Percentiles rank a stretch among this genome's conserved stretches.
phyloP scores from a whole-genome alignment of 768 basidiomycete species.

The Suillus brevipes region DNA sequence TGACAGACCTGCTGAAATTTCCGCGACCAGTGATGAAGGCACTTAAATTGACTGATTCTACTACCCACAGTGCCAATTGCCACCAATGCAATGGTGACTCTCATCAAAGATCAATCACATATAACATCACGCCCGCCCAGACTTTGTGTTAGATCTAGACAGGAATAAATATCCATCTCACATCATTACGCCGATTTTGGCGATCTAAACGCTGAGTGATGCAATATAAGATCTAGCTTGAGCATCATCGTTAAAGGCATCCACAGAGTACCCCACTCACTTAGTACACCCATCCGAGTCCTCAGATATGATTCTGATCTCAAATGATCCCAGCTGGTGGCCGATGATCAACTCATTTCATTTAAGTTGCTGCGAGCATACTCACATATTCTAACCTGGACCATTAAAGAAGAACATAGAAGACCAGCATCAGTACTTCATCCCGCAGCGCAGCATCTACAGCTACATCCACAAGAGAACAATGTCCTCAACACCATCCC shows the following conservation, averaged over 20 bases:
- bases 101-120: no score
- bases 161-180: no score
- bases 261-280: background rate
- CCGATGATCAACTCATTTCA: background rate
- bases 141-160: no score
- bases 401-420: no score
- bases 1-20: background rate
- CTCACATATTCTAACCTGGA: no score
- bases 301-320: background rate
- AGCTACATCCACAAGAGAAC: background rate
- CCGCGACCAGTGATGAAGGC: background rate
- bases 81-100: no score
- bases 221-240: background rate
- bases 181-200: background rate
- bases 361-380: no score
- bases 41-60: background rate
- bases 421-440: background rate
- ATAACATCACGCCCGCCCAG: no score
- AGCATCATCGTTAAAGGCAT: background rate
- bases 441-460: background rate
- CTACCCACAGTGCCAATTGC: background rate
- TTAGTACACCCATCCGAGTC: background rate
- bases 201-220: background rate
- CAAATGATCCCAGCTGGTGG: background rate
- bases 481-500: slow-evolving; percentile 21